Percentiles rank a stretch among this genome's conserved stretches.
phyloP scores from a whole-genome alignment of 2,329 filamentous ascomycete genomes.

The Penicillium griseofulvum region DNA sequence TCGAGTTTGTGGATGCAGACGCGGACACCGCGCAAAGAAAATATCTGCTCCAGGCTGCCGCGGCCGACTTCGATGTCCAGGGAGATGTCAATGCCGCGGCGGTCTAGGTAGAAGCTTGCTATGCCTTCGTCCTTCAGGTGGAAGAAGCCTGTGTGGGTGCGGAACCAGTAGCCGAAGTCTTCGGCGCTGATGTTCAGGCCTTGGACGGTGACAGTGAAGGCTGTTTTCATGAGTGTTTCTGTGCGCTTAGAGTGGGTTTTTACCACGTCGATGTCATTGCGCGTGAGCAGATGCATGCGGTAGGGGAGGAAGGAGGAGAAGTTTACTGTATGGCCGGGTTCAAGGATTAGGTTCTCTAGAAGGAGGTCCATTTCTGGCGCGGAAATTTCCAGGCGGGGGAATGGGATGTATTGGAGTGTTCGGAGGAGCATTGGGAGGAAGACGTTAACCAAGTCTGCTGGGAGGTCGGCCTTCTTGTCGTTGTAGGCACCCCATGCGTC shows the following conservation, averaged over 20 bases:
- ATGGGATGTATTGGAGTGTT: conserved; percentile 80
- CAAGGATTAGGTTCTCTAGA: conserved; percentile 84
- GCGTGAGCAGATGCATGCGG: conserved; percentile 74
- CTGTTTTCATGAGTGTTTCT: conserved; percentile 64
- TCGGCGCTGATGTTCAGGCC: conserved; percentile 81
- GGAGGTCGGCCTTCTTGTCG: conserved; percentile 66
- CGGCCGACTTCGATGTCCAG: conserved; percentile 80
- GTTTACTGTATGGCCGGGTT: conserved; percentile 82
- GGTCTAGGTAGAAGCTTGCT: conserved; percentile 79
- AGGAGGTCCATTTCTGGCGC: conserved; percentile 80
- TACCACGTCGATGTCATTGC: conserved; percentile 81
- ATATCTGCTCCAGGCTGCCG: conserved; percentile 74
- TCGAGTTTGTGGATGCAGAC: conserved; percentile 85
- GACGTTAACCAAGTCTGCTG: conserved; percentile 73
- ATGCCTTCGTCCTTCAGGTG: conserved; percentile 79
- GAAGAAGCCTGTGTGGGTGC: conserved; percentile 71
- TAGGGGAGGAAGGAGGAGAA: conserved; percentile 86
- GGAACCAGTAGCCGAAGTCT: conserved; percentile 87
- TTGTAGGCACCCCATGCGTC: conserved; percentile 66
- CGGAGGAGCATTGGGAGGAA: conserved; percentile 77
- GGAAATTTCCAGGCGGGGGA: conserved; percentile 84
- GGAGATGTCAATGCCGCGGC: conserved; percentile 81
- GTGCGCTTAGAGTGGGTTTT: conserved; percentile 70
- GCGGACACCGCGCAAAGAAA: conserved; percentile 71
- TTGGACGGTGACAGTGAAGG: conserved; percentile 74